phyloP scores from a whole-genome alignment of 1,284 basidiomycete species.

The Malassezia arunalokei region DNA sequence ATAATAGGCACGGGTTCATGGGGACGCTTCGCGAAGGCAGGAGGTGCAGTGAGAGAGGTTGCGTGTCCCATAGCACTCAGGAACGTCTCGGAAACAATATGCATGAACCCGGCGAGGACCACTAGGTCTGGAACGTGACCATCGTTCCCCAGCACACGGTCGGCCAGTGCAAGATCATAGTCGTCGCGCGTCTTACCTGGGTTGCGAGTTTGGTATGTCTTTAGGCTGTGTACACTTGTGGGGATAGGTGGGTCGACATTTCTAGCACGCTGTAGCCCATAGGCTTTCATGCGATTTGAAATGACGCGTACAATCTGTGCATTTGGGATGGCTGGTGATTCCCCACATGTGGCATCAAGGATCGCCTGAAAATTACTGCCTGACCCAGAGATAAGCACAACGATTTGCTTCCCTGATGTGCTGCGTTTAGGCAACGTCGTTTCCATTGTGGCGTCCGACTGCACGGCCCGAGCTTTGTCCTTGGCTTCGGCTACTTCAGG shows the following conservation, averaged over 20 bases:
- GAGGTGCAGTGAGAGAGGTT: slow-evolving; percentile 20
- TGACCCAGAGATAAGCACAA: slow-evolving; percentile 42
- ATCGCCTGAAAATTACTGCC: slow-evolving; percentile 87
- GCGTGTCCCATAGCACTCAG: slow-evolving; percentile 42
- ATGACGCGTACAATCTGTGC: slow-evolving; percentile 68
- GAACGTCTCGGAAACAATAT: slow-evolving; percentile 58
- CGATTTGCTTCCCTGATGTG: slow-evolving; percentile 29
- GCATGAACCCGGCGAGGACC: slow-evolving; percentile 96
- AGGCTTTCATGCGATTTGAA: slow-evolving; percentile 83
- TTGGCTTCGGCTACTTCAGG: slow-evolving; percentile 1
- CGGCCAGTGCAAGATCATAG: slow-evolving; percentile 75
- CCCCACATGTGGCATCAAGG: slow-evolving; percentile 68
- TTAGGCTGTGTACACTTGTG: slow-evolving; percentile 69
- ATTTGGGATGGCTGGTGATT: slow-evolving; percentile 47
- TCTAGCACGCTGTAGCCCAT: slow-evolving; percentile 72
- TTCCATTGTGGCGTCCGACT: background rate
- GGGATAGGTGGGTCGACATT: slow-evolving; percentile 58
- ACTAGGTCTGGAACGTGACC: slow-evolving; percentile 61
- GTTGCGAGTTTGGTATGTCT: slow-evolving; percentile 67
- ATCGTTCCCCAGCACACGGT: slow-evolving; percentile 53
- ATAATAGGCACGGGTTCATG: slow-evolving; percentile 64
- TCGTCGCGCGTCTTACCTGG: slow-evolving; percentile 61
- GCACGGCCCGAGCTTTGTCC: background rate
- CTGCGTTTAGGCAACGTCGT: background rate
- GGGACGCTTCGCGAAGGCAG: slow-evolving; percentile 19